These are phyloP conservation scores for Termitomyces sp. DNA, from an alignment of 1,284 basidiomycete species.

Conservation along the genomic window DNA sequence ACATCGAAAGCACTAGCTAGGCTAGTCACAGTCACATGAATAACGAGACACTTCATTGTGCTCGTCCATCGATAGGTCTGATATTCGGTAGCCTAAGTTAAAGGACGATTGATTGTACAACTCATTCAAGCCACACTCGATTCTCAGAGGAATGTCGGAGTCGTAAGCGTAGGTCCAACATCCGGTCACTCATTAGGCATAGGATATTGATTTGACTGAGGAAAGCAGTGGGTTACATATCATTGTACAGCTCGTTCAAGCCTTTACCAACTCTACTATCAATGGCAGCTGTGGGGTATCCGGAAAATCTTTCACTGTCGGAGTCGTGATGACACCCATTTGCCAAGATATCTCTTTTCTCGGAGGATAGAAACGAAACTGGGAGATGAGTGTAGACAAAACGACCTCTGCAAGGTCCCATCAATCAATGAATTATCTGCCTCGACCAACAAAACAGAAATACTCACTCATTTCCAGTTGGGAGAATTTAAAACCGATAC, in stretches of 20 bases:
- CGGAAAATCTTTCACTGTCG: slow-evolving; percentile 8
- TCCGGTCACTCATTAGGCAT: no score
- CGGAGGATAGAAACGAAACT: slow-evolving; percentile 14
- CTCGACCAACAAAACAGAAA: not conserved
- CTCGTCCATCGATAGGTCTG: no score
- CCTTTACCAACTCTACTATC: slow-evolving; percentile 3
- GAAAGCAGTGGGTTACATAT: not conserved
- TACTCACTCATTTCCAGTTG: not conserved
- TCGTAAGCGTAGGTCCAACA: no score
- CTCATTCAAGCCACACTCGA: no score
- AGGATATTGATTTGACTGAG: no score
- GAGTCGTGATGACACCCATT: slow-evolving; percentile 9
- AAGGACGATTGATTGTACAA: no score
- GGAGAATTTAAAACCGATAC: not conserved
- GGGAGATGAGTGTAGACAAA: slow-evolving; percentile 11
- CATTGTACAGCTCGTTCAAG: not conserved
- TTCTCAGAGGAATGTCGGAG: no score
- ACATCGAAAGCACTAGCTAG: no score
- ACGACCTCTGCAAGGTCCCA: slow-evolving; percentile 11
- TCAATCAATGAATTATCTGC: not conserved
- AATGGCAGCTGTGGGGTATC: slow-evolving; percentile 7
- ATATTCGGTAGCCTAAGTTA: no score
- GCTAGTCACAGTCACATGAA: no score
- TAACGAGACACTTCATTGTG: no score
- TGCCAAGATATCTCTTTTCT: slow-evolving; percentile 16